Conservation (phyloP, 2,329 filamentous ascomycete genomes). For the Colletotrichum magnum region DNA sequence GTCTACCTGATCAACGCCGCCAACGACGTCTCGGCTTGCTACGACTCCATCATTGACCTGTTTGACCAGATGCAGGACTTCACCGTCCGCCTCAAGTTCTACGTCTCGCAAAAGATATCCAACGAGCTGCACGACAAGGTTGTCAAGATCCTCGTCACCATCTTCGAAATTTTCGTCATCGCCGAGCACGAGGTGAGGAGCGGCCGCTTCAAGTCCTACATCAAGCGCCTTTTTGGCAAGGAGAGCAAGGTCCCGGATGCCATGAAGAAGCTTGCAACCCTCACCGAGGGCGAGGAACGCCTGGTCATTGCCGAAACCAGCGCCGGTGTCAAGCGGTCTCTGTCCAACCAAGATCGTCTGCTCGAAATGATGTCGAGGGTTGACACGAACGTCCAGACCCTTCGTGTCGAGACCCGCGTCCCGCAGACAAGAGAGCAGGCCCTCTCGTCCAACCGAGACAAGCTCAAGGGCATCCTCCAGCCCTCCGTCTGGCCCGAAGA, state of each 20-base stretch:
- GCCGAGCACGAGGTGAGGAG: slow-evolving; percentile 57
- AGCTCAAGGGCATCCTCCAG: slow-evolving; percentile 55
- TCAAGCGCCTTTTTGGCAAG: slow-evolving; percentile 55
- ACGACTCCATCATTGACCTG: slow-evolving; percentile 61
- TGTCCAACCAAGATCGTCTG: slow-evolving; percentile 53
- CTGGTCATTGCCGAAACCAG: slow-evolving; percentile 62
- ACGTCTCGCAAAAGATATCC: slow-evolving; percentile 56
- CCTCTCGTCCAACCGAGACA: slow-evolving; percentile 52
- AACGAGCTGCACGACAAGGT: slow-evolving; percentile 55
- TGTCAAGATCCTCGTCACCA: slow-evolving; percentile 56
- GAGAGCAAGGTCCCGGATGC: slow-evolving; percentile 57
- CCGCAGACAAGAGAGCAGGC: slow-evolving; percentile 48
- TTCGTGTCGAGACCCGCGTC: slow-evolving; percentile 50
- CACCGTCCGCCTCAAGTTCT: slow-evolving; percentile 57
- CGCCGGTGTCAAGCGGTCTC: slow-evolving; percentile 53
- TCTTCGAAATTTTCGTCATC: slow-evolving; percentile 62
- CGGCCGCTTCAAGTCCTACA: slow-evolving; percentile 58
- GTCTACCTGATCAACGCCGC: slow-evolving; percentile 60
- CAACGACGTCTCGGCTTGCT: slow-evolving; percentile 59
- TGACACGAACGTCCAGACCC: slow-evolving; percentile 52
- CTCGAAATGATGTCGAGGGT: slow-evolving; percentile 47
- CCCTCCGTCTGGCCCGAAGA: slow-evolving; percentile 61
- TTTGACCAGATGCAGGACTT: slow-evolving; percentile 60
- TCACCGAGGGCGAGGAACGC: slow-evolving; percentile 58
- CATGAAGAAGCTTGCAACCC: slow-evolving; percentile 55